Evolutionary conservation across 306 rosid genomes (phyloP).

Genomic region (Adenanthera pavonina): DNA sequence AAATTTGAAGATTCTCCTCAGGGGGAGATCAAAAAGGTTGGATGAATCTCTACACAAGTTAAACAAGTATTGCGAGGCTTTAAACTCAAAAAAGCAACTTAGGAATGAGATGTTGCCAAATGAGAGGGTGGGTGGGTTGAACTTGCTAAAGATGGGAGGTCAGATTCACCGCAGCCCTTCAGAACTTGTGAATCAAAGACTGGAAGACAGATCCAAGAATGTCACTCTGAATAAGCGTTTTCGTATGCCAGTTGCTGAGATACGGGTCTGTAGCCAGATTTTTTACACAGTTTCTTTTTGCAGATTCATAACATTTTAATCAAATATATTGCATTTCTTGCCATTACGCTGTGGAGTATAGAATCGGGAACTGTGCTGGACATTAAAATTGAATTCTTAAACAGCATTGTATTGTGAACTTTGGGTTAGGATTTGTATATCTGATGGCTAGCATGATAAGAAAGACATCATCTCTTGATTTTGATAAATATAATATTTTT

Average conservation of each 20-base stretch:
- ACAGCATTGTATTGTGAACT: slow-evolving; percentile 17
- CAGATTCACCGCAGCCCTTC: slow-evolving; percentile 57
- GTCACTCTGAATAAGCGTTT: slow-evolving; percentile 65
- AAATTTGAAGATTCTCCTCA: slow-evolving; percentile 48
- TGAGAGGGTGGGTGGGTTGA: slow-evolving; percentile 66
- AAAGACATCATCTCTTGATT: slow-evolving; percentile 14
- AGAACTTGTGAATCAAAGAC: slow-evolving; percentile 62
- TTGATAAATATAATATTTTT: not conserved
- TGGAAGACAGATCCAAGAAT: slow-evolving; percentile 66
- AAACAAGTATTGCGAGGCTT: slow-evolving; percentile 70
- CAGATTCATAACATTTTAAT: not conserved
- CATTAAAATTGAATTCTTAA: slow-evolving; percentile 16
- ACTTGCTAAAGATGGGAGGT: slow-evolving; percentile 61
- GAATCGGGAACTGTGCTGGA: slow-evolving; percentile 14
- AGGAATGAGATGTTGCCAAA: slow-evolving; percentile 65
- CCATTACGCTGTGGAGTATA: not conserved
- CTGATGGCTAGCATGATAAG: not conserved
- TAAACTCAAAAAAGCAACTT: slow-evolving; percentile 66
- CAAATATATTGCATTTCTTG: slow-evolving; percentile 25
- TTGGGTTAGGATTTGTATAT: slow-evolving; percentile 23
- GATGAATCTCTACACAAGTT: slow-evolving; percentile 71
- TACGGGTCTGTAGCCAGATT: slow-evolving; percentile 57
- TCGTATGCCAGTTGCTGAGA: slow-evolving; percentile 70
- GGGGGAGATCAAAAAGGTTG: slow-evolving; percentile 64
- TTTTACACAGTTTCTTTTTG: slow-evolving; percentile 24